These are phyloP conservation scores for Entomortierella parvispora DNA, from an alignment of 192 early-diverging fungal genomes.

Conservation along the genomic window DNA sequence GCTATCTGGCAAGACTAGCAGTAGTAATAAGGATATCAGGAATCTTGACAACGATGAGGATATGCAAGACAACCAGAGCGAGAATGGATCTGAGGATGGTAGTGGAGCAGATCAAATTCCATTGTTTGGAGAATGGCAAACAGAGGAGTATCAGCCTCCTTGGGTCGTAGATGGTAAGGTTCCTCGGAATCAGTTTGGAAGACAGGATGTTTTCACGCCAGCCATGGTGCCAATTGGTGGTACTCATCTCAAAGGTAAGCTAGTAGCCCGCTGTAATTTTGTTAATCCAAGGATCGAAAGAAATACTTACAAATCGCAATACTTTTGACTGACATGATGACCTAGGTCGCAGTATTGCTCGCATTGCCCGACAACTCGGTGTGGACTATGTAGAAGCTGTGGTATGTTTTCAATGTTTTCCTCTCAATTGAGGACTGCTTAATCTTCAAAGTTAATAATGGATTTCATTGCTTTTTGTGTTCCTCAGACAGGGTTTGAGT, in stretches of 20 bases:
- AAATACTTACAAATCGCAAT: background rate
- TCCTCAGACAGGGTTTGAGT: constrained; percentile 79
- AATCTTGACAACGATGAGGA: constrained; percentile 7
- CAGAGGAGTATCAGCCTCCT: constrained; percentile 68
- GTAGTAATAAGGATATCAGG: constrained; percentile 9
- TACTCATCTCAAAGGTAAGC: constrained; percentile 72
- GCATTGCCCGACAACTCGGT: constrained; percentile 77
- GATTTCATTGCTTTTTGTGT: background rate
- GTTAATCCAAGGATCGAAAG: background rate
- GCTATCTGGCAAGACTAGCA: constrained; percentile 7
- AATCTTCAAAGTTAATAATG: background rate
- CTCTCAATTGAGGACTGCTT: constrained; percentile 32
- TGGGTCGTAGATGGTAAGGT: constrained; percentile 72
- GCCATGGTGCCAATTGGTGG: constrained; percentile 87
- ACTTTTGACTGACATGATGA: background rate
- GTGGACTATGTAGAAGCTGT: constrained; percentile 89
- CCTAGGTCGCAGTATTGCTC: constrained; percentile 64
- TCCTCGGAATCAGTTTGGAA: constrained; percentile 84
- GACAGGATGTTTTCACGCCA: constrained; percentile 84
- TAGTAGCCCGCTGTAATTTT: background rate
- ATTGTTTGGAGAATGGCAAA: constrained; percentile 93
- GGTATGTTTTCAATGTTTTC: constrained; percentile 56
- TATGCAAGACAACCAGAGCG: background rate
- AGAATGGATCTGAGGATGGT: constrained; percentile 1
- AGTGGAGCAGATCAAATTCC: constrained; percentile 48